Evolutionary conservation across 768 basidiomycete genomes (phyloP), one percentile per base, ranked within the genome.

Genomic region (Dictyophora rubrovolvata): DNA sequence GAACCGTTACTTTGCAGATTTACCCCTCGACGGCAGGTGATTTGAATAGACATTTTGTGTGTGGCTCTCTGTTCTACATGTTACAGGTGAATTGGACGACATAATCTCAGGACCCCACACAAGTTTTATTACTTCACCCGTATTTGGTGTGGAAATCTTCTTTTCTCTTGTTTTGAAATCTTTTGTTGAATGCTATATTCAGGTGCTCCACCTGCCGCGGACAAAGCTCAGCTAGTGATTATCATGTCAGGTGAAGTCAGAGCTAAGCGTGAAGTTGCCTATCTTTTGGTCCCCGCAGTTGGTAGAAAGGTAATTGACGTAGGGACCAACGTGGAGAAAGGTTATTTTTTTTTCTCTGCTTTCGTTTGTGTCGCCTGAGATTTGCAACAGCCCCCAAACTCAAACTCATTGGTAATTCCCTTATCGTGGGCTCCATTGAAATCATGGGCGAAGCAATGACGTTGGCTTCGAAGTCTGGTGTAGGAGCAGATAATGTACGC

Each of bases 311-410:
- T 84, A 33, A 70, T 85, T 20, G 93, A 94, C 68, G 77, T 95
- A 11, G 93, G 93, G 22, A 84, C 80, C 22, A 91, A 94, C 68
- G 76, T 93, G 34, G 89, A 93, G 72, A 86, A 89, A 72, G 90
- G 87, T 79, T 34, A 8, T 64, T 60, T 46, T 59, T 21, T 35
- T 34, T 37, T n/a, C n/a, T n/a, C n/a, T 49, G 16, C 11, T 17
- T 23, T 49, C 37, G 48, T 11, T 48, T 49, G 56, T 16, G 20
- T 59, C n/a, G 20, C 10, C 48, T 20, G 49, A 57, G 22, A n/a
- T 17, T n/a, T 42, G 14, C 28, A 51, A 11, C 55, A 86, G 85
- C 85, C 14, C 78, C 81, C 5, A 83, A 81, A 9, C 79, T 85
- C 72, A 93, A 93, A 69, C 73, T 93, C 8, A 80, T 91, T 52